phyloP scores from a whole-genome alignment of 2,329 filamentous ascomycete species.

The Ceratocystis diversiconidia region DNA sequence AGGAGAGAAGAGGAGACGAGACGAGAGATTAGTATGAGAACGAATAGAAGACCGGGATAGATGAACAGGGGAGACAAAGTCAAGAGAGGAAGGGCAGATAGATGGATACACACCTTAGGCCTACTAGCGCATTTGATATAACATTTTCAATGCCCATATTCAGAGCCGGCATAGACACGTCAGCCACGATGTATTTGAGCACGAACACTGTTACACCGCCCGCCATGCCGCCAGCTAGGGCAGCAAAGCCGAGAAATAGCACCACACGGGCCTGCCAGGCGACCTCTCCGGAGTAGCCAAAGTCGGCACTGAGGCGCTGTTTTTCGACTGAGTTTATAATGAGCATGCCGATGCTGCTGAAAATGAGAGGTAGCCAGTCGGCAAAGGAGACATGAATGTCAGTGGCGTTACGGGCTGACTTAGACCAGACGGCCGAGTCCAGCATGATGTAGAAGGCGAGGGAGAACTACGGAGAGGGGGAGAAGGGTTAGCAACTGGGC shows the following conservation, averaged over 20 bases:
- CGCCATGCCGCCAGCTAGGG: constrained; percentile 52
- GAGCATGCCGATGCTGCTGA: constrained; percentile 52
- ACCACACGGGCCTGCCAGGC: constrained; percentile 57
- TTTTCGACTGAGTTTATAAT: constrained; percentile 60
- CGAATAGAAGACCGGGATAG: no score
- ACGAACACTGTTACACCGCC: constrained; percentile 55
- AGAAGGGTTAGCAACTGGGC: not conserved
- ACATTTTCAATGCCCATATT: constrained; percentile 53
- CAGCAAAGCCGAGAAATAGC: constrained; percentile 51
- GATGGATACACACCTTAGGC: constrained; percentile 36
- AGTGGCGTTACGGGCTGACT: constrained; percentile 44
- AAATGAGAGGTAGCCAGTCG: constrained; percentile 57
- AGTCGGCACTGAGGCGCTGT: constrained; percentile 47
- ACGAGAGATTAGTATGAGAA: not conserved
- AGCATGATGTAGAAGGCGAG: constrained; percentile 56
- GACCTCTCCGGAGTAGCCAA: constrained; percentile 48
- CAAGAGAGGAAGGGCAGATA: not conserved
- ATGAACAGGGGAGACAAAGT: not conserved
- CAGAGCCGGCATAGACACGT: constrained; percentile 44
- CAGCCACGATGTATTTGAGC: constrained; percentile 47
- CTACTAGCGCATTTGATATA: constrained; percentile 49
- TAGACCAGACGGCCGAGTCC: constrained; percentile 53
- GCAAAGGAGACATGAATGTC: constrained; percentile 49
- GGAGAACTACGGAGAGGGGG: constrained; percentile 38
- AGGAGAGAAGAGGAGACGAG: not conserved